These are phyloP conservation scores for Solanum etuberosum DNA, from an alignment of 257 asterid genomes.

Conservation along the genomic window DNA sequence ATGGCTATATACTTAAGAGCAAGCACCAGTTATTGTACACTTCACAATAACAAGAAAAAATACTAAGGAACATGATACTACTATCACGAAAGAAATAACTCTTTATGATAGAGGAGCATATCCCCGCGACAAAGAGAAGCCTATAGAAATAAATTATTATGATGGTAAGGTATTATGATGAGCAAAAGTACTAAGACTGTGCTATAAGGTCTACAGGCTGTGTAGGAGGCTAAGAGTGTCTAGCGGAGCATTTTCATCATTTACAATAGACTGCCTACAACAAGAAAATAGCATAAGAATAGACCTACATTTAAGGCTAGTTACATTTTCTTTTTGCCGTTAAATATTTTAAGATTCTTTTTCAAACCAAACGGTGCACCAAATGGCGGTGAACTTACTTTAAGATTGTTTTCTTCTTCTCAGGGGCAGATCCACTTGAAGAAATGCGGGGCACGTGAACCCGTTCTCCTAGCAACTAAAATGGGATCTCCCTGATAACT, in stretches of 20 bases:
- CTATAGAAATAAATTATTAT: not conserved
- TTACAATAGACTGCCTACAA: not conserved
- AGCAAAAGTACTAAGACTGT: not conserved
- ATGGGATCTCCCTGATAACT: not conserved
- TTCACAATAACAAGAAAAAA: not conserved
- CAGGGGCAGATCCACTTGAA: not conserved
- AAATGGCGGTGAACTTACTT: not conserved
- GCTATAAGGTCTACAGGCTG: not conserved
- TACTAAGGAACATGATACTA: not conserved
- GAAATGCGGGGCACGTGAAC: not conserved
- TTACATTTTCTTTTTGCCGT: not conserved
- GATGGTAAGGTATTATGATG: not conserved
- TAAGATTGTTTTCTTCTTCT: not conserved
- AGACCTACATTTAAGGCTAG: not conserved
- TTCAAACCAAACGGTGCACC: not conserved
- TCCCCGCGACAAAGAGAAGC: not conserved
- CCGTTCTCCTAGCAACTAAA: not conserved
- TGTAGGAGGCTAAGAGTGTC: not conserved
- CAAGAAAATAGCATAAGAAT: not conserved
- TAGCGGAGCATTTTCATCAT: not conserved
- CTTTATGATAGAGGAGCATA: not conserved
- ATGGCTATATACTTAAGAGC: not conserved
- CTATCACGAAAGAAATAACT: not conserved
- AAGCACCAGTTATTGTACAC: not conserved
- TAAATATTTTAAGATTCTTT: too few relatives aligned